Evolutionary conservation across 805 yeast genomes (phyloP), one percentile per base, ranked within the genome.

Genomic region (Lipomyces spencermartinsiae): DNA sequence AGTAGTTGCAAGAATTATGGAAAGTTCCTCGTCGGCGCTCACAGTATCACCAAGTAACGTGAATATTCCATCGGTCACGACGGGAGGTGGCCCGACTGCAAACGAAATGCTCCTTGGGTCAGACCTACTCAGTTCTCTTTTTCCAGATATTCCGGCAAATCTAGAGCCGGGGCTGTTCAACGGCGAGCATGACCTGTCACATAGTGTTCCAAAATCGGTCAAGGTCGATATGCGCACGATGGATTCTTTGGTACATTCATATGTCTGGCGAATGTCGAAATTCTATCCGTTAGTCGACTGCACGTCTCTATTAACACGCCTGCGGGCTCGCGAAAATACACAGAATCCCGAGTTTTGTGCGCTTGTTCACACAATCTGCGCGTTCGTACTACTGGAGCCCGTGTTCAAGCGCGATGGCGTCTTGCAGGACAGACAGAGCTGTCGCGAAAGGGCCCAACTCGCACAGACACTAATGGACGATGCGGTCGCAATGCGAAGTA

Each of bases 281-380:
- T 19, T n/a, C 31, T 51, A 51, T 51, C 56, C 56, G 25, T 51
- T 51, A 51, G 56, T 51, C 56, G 56, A 51, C 56, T n/a, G 56
- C 56, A 22, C 31, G 56, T 51, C 56, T 55, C 39, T 60, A 33
- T 51, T 60, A 60, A 22, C 39, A 29, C 63, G 63, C 35, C 25
- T 60, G 19, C 34, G 58, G n/a, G 34, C 39, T 16, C 37, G 43
- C 34, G 63, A 60, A 6, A 22, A 60, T 60, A 22, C 33, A 56
- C 49, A 29, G 8, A 55, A 60, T 37, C 39, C 25, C 63, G 39
- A 51, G 3, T 60, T 60, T 19, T 39, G 61, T 25, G 63, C 63
- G 31, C 58, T 60, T 22, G 58, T 60, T 51, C 62, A 35, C 16
- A 54, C 63, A 35, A 33, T 60, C 58, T 60, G 63, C 61, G 63